Base-by-base conservation (phyloP, 345 rosid genomes). In the Linum lewisii region DNA sequence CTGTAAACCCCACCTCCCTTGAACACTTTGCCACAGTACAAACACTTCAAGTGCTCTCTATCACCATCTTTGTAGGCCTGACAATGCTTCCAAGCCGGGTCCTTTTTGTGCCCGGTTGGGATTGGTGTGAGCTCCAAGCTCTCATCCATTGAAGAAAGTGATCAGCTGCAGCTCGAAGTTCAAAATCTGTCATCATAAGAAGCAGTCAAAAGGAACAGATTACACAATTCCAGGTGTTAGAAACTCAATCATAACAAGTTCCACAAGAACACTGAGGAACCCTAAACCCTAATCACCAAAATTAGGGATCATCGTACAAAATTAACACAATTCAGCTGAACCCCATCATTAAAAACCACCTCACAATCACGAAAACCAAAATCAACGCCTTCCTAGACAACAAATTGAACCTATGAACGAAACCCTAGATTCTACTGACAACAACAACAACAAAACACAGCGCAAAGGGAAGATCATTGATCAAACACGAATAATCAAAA, bases 1-100 rank as follows among this genome's bases (percentile, higher is more conserved):
- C 99, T 82, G 58, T 91, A 87, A 72, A 93, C 89, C 24, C 99
- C 99, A 52, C 95, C 99, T 22, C 99, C 99, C 75, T 85, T 87
- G 47, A 93, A 89, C 52, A 93, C 51, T 63, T 93, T 89, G 18
- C 71, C 51, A 69, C 97, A 93, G 72, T 87, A 93, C 38, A 77
- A 18, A 63, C 97, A 93, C 75, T 78, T 87, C 69, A 93, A 75
- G 63, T 85, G 97, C 23, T 82, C 77, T 66, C 78, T 79, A 19
- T 83, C 88, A 7, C 85, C 97, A 66, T 81, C 78, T 75, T 84
- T 84, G 64, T 76, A 83, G 75, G 85, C 80, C 56, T 83, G 82
- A 67, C 97, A 89, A 66, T 93, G 96, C 63, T 85, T 82, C 99
- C 97, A 89, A 10, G 99, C 95, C n/a, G 83, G 90, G 78, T 93